Conservation (phyloP, 768 basidiomycete genomes). For the Boletellus emodensis region DNA sequence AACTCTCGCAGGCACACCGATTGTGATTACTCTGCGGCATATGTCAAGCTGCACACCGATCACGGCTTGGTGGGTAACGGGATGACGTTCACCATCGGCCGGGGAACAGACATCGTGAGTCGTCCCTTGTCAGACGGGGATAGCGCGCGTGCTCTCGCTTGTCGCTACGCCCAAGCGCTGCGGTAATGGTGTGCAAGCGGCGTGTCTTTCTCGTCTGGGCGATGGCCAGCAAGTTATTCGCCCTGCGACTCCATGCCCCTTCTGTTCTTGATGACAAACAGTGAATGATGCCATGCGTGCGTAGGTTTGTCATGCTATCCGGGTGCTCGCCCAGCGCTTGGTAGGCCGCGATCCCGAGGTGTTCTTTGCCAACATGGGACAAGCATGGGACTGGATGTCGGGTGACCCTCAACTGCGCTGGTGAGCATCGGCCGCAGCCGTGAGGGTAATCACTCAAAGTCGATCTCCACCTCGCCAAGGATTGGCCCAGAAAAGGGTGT, state of each 20-base stretch:
- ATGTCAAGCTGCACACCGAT: constrained; percentile 65
- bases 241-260: too few relatives aligned
- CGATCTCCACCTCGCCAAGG: constrained; percentile 36
- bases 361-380: constrained; percentile 85
- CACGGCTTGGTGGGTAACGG: constrained; percentile 72
- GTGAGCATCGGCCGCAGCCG: constrained; percentile 36
- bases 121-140: not conserved
- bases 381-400: constrained; percentile 80
- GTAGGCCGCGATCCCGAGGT: constrained; percentile 77
- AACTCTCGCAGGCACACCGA: constrained; percentile 68
- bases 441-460: not conserved
- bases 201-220: not conserved
- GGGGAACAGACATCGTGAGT: constrained; percentile 85
- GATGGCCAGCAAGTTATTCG: too few relatives aligned
- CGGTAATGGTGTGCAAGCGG: not conserved
- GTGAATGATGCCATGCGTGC: not conserved
- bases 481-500: constrained; percentile 93
- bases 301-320: constrained; percentile 75
- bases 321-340: constrained; percentile 73
- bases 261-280: too few relatives aligned
- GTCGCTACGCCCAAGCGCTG: not conserved
- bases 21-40: constrained; percentile 93
- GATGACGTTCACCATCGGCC: constrained; percentile 90
- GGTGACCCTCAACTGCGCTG: constrained; percentile 86
- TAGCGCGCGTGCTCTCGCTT: not conserved